phyloP scores from a whole-genome alignment of 306 rosid species.

The Gillenia trifoliata region DNA sequence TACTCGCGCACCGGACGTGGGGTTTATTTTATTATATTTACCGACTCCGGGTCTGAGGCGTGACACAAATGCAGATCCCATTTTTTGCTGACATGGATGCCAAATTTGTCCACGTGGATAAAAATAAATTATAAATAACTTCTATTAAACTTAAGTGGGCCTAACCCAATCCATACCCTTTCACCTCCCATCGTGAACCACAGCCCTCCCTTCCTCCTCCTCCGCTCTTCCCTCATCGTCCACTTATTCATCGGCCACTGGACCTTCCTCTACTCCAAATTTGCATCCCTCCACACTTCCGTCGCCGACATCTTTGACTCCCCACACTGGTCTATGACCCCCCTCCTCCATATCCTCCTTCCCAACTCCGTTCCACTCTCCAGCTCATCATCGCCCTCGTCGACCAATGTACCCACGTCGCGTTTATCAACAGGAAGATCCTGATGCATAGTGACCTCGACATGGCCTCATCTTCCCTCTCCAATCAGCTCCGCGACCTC shows the following conservation, averaged over 20 bases:
- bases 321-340: conserved; percentile 44
- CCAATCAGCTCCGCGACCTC: conserved; percentile 41
- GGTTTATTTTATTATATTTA: too few relatives aligned
- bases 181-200: conserved; percentile 37
- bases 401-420: conserved; percentile 29
- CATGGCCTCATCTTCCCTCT: conserved; percentile 43
- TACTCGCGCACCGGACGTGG: too few relatives aligned
- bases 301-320: conserved; percentile 34
- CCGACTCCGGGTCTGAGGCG: too few relatives aligned
- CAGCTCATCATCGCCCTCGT: conserved; percentile 39
- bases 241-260: conserved; percentile 41
- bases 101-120: too few relatives aligned
- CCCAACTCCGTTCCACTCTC: conserved; percentile 50
- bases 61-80: too few relatives aligned
- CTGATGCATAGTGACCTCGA: conserved; percentile 59
- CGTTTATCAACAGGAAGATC: conserved; percentile 45
- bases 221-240: conserved; percentile 39
- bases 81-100: too few relatives aligned
- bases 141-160: too few relatives aligned
- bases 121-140: too few relatives aligned
- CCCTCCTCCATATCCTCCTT: conserved; percentile 47
- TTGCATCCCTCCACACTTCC: conserved; percentile 28
- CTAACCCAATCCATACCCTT: conserved; percentile 39
- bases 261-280: conserved; percentile 42
- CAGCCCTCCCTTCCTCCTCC: conserved; percentile 33